Evolutionary conservation across 495 filamentous ascomycete species (phyloP), one percentile per base, ranked within the genome.

Genomic region (Penicillium lagena): DNA sequence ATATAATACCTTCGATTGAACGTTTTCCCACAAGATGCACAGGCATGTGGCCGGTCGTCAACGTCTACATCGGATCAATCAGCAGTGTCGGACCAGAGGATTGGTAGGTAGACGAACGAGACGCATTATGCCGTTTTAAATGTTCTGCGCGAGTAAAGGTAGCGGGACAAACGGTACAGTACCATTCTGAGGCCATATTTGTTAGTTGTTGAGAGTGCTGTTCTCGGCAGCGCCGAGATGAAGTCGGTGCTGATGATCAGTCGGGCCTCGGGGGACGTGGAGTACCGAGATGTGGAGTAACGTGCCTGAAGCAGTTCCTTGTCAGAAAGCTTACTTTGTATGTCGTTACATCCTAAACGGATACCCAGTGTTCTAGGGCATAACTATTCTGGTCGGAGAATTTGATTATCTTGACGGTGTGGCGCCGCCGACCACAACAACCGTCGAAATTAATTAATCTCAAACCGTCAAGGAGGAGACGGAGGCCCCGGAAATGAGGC

Each of bases 141-240:
- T 62, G 59, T 37, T 62, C 59, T 4, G 46, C 43, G 4, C 59
- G 59, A 43, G 52, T 62, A 11, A 56, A 56, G 4, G 37, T 46
- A 7, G 53, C 32, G 7, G 29, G 35, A 31, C 59, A 62, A 35
- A 48, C 34, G 4, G 30, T 15, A 37, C 59, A 62, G n/a, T 35
- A 30, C 48, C 43, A 53, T 42, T 52, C 44, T 22, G 22, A 22
- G 22, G 22, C 22, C 22, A 22, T 22, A 22, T 22, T 22, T 6
- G 22, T 6, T 22, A 22, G 22, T 22, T 22, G 22, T 22, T 22
- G 22, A 22, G 22, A 6, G 22, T 4, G 22, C 6, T 22, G 22
- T 3, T 22, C 0, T 6, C 22, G 22, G 4, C 22, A 4, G 22
- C 4, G 22, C 22, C 0, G 22, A 6, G 22, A 22, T 22, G 22